Base-by-base conservation (phyloP, 352 stramenopile species). In the Phytophthora kernoviae region DNA sequence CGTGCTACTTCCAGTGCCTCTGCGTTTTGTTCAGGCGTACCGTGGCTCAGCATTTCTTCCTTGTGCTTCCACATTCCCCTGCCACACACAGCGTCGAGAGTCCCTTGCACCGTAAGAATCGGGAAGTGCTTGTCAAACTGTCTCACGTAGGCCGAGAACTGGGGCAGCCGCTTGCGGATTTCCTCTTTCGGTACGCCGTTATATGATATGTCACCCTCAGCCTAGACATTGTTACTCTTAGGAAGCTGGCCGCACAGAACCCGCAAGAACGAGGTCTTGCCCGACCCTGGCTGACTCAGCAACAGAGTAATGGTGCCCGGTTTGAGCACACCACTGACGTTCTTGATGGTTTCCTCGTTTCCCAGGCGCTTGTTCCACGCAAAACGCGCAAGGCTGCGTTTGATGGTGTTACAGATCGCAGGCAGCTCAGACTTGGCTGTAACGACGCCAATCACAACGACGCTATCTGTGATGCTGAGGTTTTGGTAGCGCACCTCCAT, bases 401-500 rank as follows among this genome's bases (percentile, higher is more conserved):
- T 70, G 37, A 58, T 39, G 15, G 57, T 52, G 17, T 68, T 78
- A 41, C 41, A 56, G 5, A 77, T 46, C 17, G 68, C 75, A 20
- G 71, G 68, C 30, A 79, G 60, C 33, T 72, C 63, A 12, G 63
- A 62, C 9, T 76, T 58, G 42, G 51, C 27, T 17, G 61, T 61
- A 24, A 61, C 34, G 30, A 68, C 27, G 27, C 46, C 44, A 0
- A 41, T 68, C 39, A 72, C 58, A 0, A 36, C n/a, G 0, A 67
- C 48, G 40, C 70, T 53, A 15, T 73, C 79, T 15, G 68, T 65
- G 58, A 85, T 30, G 34, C 53, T 70, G 34, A 88, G 47, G 48
- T 89, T 55, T 15, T 70, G 33, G 54, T 84, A 84, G 42, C 70
- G 79, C 48, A 89, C 66, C 53, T 88, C 79, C 64, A 85, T 77